phyloP scores from a whole-genome alignment of 2,329 filamentous ascomycete species.

The Aspergillus sp. region DNA sequence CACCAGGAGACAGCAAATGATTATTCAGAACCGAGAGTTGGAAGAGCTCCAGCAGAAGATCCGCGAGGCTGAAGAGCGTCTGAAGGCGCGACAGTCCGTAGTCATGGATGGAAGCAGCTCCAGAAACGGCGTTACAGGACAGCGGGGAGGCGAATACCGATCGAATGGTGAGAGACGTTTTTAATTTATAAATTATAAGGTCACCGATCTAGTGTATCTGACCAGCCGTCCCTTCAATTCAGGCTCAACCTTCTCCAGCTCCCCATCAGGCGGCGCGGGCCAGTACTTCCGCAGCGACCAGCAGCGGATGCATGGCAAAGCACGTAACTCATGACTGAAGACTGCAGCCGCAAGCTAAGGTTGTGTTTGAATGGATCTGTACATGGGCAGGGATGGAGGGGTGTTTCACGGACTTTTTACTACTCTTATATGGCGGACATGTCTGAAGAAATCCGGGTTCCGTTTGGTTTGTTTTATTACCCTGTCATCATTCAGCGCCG shows the following conservation, averaged over 20 bases:
- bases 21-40: slow-evolving; percentile 70
- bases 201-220: slow-evolving; percentile 2
- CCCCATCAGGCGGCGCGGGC: not conserved
- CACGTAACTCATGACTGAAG: no score
- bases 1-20: slow-evolving; percentile 72
- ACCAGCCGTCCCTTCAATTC: slow-evolving; percentile 10
- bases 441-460: not conserved
- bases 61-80: slow-evolving; percentile 75
- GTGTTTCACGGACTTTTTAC: not conserved
- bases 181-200: not conserved
- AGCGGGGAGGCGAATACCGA: slow-evolving; percentile 14
- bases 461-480: slow-evolving; percentile 7
- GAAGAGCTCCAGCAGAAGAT: slow-evolving; percentile 80
- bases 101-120: slow-evolving; percentile 8
- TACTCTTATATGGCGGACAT: not conserved
- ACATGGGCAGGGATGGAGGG: no score
- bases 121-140: slow-evolving; percentile 7
- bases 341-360: no score
- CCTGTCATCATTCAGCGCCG: slow-evolving; percentile 5
- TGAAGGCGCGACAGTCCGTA: slow-evolving; percentile 44
- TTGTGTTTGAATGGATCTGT: no score
- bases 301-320: not conserved
- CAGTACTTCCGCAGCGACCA: not conserved
- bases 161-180: slow-evolving; percentile 14
- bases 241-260: slow-evolving; percentile 1